Conservation (phyloP, 768 basidiomycete species). For the Gymnopilus junonius region DNA sequence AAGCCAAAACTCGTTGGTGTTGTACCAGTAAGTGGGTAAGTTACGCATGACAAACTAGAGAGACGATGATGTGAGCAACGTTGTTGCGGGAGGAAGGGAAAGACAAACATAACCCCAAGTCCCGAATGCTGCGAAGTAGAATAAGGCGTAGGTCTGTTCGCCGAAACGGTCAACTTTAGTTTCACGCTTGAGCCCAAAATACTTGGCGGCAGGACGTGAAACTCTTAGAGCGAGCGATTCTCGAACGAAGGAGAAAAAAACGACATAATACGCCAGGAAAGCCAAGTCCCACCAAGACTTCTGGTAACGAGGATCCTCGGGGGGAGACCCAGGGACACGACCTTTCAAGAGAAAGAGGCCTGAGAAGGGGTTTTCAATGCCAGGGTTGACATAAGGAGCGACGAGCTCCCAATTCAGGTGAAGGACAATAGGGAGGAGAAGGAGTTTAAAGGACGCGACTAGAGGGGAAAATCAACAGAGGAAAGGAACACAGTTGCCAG, state of each 20-base stretch:
- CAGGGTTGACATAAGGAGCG: slow-evolving; percentile 47
- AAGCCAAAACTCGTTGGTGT: slow-evolving; percentile 84
- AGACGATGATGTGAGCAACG: slow-evolving; percentile 2
- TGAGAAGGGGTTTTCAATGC: slow-evolving; percentile 71
- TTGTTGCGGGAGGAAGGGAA: background rate
- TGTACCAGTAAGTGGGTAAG: slow-evolving; percentile 86
- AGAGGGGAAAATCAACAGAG: background rate
- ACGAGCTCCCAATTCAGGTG: slow-evolving; percentile 68
- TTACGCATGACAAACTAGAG: slow-evolving; percentile 79
- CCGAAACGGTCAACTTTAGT: slow-evolving; percentile 83
- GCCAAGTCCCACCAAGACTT: slow-evolving; percentile 78
- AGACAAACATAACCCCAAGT: slow-evolving; percentile 77
- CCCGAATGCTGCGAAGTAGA: slow-evolving; percentile 79
- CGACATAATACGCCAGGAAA: slow-evolving; percentile 83
- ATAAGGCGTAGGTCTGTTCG: slow-evolving; percentile 87
- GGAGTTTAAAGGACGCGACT: slow-evolving; percentile 72
- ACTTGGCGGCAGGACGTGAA: slow-evolving; percentile 67
- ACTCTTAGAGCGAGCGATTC: slow-evolving; percentile 72
- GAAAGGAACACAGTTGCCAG: background rate
- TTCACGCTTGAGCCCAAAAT: slow-evolving; percentile 69
- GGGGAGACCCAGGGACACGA: slow-evolving; percentile 52
- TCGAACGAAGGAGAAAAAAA: slow-evolving; percentile 89
- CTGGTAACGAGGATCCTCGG: slow-evolving; percentile 62
- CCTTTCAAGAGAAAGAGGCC: slow-evolving; percentile 75
- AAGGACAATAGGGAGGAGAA: slow-evolving; percentile 61